A percentile compares a stretch with the other conserved stretches of the same genome.
These are phyloP conservation scores for Kockovaella imperatae DNA, from an alignment of 768 basidiomycete genomes.

Conservation along the genomic window DNA sequence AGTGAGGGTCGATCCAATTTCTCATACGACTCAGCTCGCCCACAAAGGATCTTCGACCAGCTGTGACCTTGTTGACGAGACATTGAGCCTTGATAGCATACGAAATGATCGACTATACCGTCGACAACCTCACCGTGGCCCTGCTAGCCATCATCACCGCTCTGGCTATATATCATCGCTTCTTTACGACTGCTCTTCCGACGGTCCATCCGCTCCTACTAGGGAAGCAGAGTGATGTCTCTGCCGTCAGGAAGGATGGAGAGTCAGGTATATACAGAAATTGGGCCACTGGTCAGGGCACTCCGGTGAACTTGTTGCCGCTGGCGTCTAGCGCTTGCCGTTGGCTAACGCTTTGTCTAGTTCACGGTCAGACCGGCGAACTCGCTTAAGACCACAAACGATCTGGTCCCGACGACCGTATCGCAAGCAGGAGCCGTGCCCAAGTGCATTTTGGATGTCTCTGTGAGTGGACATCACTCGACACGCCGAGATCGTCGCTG, in stretches of 20 bases:
- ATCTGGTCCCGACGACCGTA: constrained; percentile 18
- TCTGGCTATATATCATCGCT: constrained; percentile 27
- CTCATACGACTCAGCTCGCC: no score
- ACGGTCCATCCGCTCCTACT: constrained; percentile 90
- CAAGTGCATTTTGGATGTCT: constrained; percentile 25
- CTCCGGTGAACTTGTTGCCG: constrained; percentile 20
- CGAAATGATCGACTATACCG: constrained; percentile 9
- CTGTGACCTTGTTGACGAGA: no score
- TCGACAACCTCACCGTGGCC: constrained; percentile 36
- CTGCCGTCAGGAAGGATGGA: constrained; percentile 65
- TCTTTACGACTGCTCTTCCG: constrained; percentile 31
- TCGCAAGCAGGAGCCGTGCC: not conserved
- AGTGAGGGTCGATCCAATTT: no score
- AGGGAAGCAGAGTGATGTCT: constrained; percentile 83
- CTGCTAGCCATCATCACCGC: constrained; percentile 17
- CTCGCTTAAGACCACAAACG: constrained; percentile 31
- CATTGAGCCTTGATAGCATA: not conserved
- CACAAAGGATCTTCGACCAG: no score
- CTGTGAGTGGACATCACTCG: constrained; percentile 10
- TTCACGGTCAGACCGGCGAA: constrained; percentile 38
- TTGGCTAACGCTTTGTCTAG: constrained; percentile 10
- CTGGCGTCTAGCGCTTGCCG: not conserved
- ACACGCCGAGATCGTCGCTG: not conserved
- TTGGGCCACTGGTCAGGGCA: constrained; percentile 73
- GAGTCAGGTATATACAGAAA: constrained; percentile 86